Percentiles rank a stretch among this genome's conserved stretches.
phyloP scores from a whole-genome alignment of 2,329 filamentous ascomycete species.

The Ploettnerulaceae sp. region DNA sequence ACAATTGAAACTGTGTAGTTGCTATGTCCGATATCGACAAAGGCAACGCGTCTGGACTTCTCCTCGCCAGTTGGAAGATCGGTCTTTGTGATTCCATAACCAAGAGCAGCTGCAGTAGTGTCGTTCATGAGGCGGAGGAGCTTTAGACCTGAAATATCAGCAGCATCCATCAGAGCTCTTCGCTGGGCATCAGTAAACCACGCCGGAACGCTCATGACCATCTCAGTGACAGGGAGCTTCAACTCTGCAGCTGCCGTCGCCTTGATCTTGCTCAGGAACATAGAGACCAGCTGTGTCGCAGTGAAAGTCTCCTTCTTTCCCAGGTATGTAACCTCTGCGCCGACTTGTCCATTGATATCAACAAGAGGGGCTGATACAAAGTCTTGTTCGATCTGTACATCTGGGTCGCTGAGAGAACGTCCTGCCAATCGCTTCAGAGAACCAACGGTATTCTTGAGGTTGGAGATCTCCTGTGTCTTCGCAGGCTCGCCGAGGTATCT shows the following conservation, averaged over 20 bases:
- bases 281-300: constrained; percentile 87
- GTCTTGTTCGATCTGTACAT: constrained; percentile 88
- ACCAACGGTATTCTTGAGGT: constrained; percentile 97
- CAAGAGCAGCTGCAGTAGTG: constrained; percentile 90
- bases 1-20: constrained; percentile 93
- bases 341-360: constrained; percentile 90
- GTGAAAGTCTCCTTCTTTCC: constrained; percentile 95
- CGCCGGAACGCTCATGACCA: constrained; percentile 89
- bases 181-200: constrained; percentile 98
- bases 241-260: constrained; percentile 81
- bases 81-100: constrained; percentile 96
- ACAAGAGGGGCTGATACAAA: constrained; percentile 81
- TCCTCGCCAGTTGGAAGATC: constrained; percentile 86
- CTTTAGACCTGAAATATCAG: constrained; percentile 91
- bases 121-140: constrained; percentile 94
- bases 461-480: constrained; percentile 98
- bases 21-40: constrained; percentile 93
- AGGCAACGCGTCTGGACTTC: constrained; percentile 84
- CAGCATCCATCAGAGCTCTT: constrained; percentile 80
- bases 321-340: constrained; percentile 87
- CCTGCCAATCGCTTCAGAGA: constrained; percentile 90
- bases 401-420: constrained; percentile 80
- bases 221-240: constrained; percentile 83
- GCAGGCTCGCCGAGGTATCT: constrained; percentile 92
- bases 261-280: constrained; percentile 95